Base-by-base conservation (phyloP, 148 eudicot species). In the Cornus suecica region DNA sequence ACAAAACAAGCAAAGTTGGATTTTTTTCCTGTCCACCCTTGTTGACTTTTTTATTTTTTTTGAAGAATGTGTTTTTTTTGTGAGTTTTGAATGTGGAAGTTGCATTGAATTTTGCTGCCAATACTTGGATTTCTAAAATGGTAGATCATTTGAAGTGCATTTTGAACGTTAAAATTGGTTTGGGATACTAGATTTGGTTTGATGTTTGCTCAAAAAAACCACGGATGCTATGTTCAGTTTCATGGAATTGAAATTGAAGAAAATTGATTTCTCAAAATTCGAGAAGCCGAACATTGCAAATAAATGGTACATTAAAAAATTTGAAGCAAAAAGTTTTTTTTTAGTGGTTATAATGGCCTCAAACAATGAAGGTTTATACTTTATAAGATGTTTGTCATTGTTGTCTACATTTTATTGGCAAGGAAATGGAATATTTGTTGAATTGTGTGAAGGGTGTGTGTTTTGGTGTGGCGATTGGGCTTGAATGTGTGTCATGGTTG, bases 401-500 rank as follows among this genome's bases (percentile, higher is more conserved):
- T 77, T 15, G 11, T 68, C 60, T 1, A 16, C 51, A 8, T 77
- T 30, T 14, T 69, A 7, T 56, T 34, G 31, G 26, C 22, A 68
- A 30, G 18, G 31, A 67, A 24, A 51, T 30, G 52, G 34, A 37
- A 28, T 25, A 15, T 42, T 42, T 48, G 66, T 22, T 52, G n/a
- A 3, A 32, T 8, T 25, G 13, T 78, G 24, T 51, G 71, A 62
- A 64, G 27, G 31, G 69, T 27, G 26, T n/a, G 60, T 8, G 26
- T 27, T 16, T 62, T 72, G 37, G 25, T 41, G 23, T 65, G 73
- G 51, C 18, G 54, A 24, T 56, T 30, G 62, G 32, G 61, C 58
- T 72, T 65, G 80, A 72, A 68, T 37, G 71, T 37, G 71, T 69
- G 72, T 58, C 70, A 42, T 69, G 81, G 67, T 80, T 76, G 69